Conservation (phyloP, 305 asterid species). For the Fraxinus platypoda region DNA sequence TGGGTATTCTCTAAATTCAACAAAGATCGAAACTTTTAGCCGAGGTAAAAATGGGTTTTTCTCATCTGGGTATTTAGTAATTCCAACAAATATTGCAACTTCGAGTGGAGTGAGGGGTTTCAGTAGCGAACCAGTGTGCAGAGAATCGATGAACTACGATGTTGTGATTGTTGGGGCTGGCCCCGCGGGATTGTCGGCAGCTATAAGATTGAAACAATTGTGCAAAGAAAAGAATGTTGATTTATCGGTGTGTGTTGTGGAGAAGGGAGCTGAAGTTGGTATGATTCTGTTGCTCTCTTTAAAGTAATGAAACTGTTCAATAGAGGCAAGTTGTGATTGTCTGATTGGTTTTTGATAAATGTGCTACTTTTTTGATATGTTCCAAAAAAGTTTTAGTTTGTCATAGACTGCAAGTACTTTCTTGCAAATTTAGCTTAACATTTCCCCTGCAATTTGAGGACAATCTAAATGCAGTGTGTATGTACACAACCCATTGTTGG, state of each 20-base stretch:
- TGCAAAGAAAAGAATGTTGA: conserved; percentile 73
- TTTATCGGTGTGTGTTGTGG: conserved; percentile 90
- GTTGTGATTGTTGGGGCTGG: conserved; percentile 98
- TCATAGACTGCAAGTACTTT: not conserved
- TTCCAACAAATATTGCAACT: conserved; percentile 23
- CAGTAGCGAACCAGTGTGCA: conserved; percentile 48
- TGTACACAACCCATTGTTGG: not conserved
- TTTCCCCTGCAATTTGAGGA: not conserved
- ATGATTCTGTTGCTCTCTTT: conserved; percentile 18
- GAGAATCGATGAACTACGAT: conserved; percentile 81
- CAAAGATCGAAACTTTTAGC: conserved; percentile 18
- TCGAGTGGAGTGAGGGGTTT: conserved; percentile 40
- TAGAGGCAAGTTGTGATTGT: not conserved
- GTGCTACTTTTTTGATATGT: not conserved
- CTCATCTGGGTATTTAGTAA: conserved; percentile 27
- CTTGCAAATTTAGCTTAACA: not conserved
- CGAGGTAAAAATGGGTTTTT: conserved; percentile 24
- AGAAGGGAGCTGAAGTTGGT: conserved; percentile 99
- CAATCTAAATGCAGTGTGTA: not conserved
- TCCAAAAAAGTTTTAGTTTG: not conserved
- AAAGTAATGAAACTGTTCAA: not conserved
- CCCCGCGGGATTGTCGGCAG: conserved; percentile 96
- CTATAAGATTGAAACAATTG: conserved; percentile 81
- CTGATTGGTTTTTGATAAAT: not conserved
- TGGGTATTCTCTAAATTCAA: conserved; percentile 21